Evolutionary conservation across 345 rosid genomes (phyloP).

Genomic region (Hibiscus mutabilis): DNA sequence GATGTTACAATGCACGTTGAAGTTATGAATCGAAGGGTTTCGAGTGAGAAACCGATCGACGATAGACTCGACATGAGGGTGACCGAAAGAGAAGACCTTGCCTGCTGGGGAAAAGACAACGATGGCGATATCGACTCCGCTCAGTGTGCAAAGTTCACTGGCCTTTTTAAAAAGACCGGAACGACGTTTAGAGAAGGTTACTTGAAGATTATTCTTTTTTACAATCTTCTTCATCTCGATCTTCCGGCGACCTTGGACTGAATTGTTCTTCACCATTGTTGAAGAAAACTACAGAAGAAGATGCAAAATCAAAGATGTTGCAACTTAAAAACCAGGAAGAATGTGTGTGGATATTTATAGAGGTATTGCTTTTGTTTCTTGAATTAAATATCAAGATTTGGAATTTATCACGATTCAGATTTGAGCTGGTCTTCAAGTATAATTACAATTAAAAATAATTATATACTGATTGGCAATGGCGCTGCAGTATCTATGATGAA

Average conservation of each 20-base stretch:
- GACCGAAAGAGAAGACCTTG: no score
- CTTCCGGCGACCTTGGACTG: not conserved
- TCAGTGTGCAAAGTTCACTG: conserved; percentile 45
- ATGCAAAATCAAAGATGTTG: not conserved
- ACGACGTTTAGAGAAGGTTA: conserved; percentile 42
- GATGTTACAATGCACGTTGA: not conserved
- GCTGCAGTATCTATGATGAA: no score
- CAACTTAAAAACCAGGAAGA: not conserved
- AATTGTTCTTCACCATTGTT: conserved; percentile 5
- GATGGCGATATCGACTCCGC: conserved; percentile 30
- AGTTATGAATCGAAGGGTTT: not conserved
- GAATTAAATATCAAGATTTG: not conserved
- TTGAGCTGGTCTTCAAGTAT: no score
- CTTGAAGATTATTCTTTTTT: conserved; percentile 33
- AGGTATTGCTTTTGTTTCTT: not conserved
- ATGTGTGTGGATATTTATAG: not conserved
- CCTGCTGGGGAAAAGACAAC: no score
- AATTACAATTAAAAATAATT: no score
- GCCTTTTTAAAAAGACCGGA: conserved; percentile 37
- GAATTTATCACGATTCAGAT: no score
- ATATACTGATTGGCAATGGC: no score
- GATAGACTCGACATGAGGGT: no score
- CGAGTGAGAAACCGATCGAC: conserved; percentile 26
- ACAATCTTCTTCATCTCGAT: conserved; percentile 16
- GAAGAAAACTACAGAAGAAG: not conserved